Conservation (phyloP, 192 early-diverging fungal genomes). For the Entomortierella beljakovae region DNA sequence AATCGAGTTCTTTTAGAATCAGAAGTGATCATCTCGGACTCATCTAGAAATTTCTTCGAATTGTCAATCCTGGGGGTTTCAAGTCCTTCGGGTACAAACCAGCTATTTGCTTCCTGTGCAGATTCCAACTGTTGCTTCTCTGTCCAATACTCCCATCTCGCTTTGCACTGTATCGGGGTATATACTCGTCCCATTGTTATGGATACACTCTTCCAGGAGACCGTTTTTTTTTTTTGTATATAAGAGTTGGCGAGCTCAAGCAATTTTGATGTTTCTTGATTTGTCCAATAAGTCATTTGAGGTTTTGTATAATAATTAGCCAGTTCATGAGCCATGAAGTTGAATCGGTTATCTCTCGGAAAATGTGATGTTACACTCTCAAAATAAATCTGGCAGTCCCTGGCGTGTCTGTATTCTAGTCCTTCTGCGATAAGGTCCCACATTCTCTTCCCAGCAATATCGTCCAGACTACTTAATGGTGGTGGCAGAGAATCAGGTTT, state of each 20-base stretch:
- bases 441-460: background rate
- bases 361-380: slow-evolving; percentile 10
- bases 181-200: slow-evolving; percentile 7
- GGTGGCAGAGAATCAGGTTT: background rate
- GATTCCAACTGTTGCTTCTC: slow-evolving; percentile 4
- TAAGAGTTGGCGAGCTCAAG: slow-evolving; percentile 28
- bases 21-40: background rate
- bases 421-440: slow-evolving; percentile 52
- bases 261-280: background rate
- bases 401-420: slow-evolving; percentile 38
- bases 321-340: slow-evolving; percentile 4
- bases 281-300: slow-evolving; percentile 15
- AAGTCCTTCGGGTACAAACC: too few relatives aligned
- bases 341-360: slow-evolving; percentile 29
- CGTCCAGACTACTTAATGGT: background rate
- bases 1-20: background rate
- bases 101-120: background rate
- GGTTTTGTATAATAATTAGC: slow-evolving; percentile 22
- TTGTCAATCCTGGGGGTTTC: too few relatives aligned
- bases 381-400: slow-evolving; percentile 41
- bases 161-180: slow-evolving; percentile 22
- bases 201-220: slow-evolving; percentile 31
- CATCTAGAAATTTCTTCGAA: background rate
- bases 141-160: slow-evolving; percentile 36
- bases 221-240: background rate